Base-by-base conservation (phyloP, 2,329 filamentous ascomycete genomes). In the Penicillium hordei region DNA sequence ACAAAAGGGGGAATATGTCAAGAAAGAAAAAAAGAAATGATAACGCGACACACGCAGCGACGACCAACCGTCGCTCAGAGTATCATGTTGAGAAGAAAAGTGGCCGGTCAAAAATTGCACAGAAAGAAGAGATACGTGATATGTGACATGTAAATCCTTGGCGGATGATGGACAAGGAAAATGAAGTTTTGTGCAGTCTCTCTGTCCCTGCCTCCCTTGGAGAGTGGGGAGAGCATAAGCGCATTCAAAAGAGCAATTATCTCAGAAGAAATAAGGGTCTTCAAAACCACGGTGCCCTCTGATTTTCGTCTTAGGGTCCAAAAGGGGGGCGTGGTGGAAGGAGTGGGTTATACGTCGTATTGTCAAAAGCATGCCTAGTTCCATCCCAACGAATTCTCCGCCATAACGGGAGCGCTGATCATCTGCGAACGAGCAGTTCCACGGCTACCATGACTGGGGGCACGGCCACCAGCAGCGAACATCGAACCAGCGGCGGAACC, bases 341-440 rank as follows among this genome's bases (percentile, higher is more conserved):
- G n/a, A 40, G 43, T 57, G 53, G 52, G 61, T 45, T 59, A 52
- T 57, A 46, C 49, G 58, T 65, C 58, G 58, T 52, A 45, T 58
- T 60, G 29, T 52, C 53, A 58, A 59, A 48, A 52, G 21, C 52
- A 57, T 58, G 39, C 68, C 86, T 83, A 97, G 81, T 95, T 96
- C 93, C 93, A 97, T 69, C 93, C 93, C 65, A 97, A 84, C 51
- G 91, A 96, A 82, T 97, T 97, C 80, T 95, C 92, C 4, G 92
- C 89, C 75, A 93, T 93, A 62, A 96, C 89, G 4, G 93, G 93
- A 34, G 91, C 90, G 60, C 90, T 95, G 73, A 97, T 96, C 76
- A 88, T 85, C 69, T 86, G 83, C 54, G 86, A 87, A 61, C 87
- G 79, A 55, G 85, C 82, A 64, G 82, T 88, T 59, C 86, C 84